phyloP scores from a whole-genome alignment of 441 rosid species.

The Pelargonium myrrhifolium region DNA sequence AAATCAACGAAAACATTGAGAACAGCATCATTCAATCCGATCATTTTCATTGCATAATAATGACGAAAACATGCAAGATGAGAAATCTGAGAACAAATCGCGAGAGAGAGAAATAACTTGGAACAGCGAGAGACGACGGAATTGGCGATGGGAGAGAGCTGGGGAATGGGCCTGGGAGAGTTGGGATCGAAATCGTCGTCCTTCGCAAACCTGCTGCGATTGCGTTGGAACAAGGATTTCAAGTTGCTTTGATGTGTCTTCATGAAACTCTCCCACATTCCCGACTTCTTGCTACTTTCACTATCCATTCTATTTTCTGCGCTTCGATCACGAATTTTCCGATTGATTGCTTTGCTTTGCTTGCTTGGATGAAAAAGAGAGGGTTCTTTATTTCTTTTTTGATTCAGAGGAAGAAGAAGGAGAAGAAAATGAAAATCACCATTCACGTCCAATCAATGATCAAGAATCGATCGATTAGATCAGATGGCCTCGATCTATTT shows the following conservation, averaged over 20 bases:
- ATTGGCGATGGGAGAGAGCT: conserved; percentile 71
- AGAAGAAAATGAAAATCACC: too few species aligned
- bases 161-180: conserved; percentile 63
- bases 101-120: conserved; percentile 34
- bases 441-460: too few species aligned
- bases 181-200: conserved; percentile 31
- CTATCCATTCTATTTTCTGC: conserved; percentile 18
- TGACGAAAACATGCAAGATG: background rate
- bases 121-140: conserved; percentile 86
- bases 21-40: background rate
- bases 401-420: too few species aligned
- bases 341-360: background rate
- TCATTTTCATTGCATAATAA: background rate
- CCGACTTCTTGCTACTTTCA: conserved; percentile 19
- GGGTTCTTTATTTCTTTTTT: background rate
- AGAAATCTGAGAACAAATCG: background rate
- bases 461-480: too few species aligned
- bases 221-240: conserved; percentile 46
- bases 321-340: background rate
- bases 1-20: background rate
- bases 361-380: background rate
- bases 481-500: too few species aligned
- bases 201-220: conserved; percentile 35
- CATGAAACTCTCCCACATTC: conserved; percentile 52
- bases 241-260: conserved; percentile 45